Evolutionary conservation across 768 basidiomycete genomes (phyloP), one percentile per base, ranked within the genome.

Genomic region (Lentinula boryana): DNA sequence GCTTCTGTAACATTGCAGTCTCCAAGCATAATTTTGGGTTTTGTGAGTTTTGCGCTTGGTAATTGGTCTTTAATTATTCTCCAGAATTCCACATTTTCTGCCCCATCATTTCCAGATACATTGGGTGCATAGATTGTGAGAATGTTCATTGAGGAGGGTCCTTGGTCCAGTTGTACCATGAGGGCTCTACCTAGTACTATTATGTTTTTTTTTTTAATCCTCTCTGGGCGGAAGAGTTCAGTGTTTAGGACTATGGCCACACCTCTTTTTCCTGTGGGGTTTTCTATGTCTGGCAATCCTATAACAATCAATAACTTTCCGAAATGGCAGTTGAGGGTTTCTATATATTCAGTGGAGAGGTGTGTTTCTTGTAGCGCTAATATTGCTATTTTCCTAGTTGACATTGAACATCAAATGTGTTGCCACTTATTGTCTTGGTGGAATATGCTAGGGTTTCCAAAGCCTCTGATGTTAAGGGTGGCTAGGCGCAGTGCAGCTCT

Each of bases 1-100:
- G 77, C 74, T 58, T 81, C 77, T 0, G 74, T 72, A 0, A 80
- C 31, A 62, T 83, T 81, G 44, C 75, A 75, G 62, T 83, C 78
- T 0, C 78, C 78, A 0, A 73, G 35, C 51, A 82, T 60, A 0
- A 77, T 12, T 33, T 79, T 71, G 4, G 70, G 73, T 49, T 56
- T 64, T 9, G 60, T 61, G 5, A n/a, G n/a, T n/a, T n/a, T n/a
- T n/a, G n/a, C n/a, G n/a, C 55, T 52, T 2, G 56, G 21, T 32
- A 54, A 54, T 56, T 44, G 50, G 0, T 54, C 23, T 12, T 63
- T 15, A 3, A 71, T 58, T 4, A 64, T 49, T 18, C 59, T 40
- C 73, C 72, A 77, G 66, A 78, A 76, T 0, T 54, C 13, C 1
- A 54, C 58, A 32, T 78, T 74, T n/a, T 70, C 66, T 0, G 18